Evolutionary conservation across 1,284 basidiomycete genomes (phyloP).

Genomic region (Baeospora myosura): DNA sequence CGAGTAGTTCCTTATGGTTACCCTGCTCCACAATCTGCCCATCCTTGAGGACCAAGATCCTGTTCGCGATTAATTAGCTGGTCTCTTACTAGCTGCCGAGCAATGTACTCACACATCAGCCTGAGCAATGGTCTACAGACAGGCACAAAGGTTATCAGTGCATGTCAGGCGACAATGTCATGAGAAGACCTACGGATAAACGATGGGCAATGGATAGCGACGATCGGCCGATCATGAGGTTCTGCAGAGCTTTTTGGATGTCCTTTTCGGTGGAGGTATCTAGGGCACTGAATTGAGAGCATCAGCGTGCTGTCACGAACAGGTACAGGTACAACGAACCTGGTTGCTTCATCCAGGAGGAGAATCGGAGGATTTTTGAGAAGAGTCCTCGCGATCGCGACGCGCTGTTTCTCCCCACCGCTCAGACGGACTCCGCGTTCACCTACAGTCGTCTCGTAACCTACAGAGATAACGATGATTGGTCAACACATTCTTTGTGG

Average conservation of each 20-base stretch:
- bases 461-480: slow-evolving; percentile 16
- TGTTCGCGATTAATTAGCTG: slow-evolving; percentile 20
- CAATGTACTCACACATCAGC: slow-evolving; percentile 66
- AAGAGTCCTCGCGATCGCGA: slow-evolving; percentile 82
- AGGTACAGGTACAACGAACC: slow-evolving; percentile 27
- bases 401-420: slow-evolving; percentile 79
- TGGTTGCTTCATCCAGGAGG: slow-evolving; percentile 77
- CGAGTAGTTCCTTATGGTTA: slow-evolving; percentile 65
- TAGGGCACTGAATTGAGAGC: slow-evolving; percentile 45
- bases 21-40: slow-evolving; percentile 78
- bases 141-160: slow-evolving; percentile 9
- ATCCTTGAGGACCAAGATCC: slow-evolving; percentile 77
- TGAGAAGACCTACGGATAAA: slow-evolving; percentile 52
- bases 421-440: slow-evolving; percentile 79
- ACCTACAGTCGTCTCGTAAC: slow-evolving; percentile 72
- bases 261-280: slow-evolving; percentile 81
- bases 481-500: slow-evolving; percentile 2
- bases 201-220: slow-evolving; percentile 77
- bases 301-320: background rate
- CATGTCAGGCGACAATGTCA: background rate
- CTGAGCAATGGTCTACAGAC: slow-evolving; percentile 59
- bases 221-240: slow-evolving; percentile 62
- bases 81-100: slow-evolving; percentile 4
- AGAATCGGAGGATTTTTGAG: slow-evolving; percentile 82
- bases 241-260: slow-evolving; percentile 77